Percentiles rank a stretch among this genome's conserved stretches.
These are phyloP conservation scores for Solanum hybrid DNA, from an alignment of 305 asterid genomes.

Conservation along the genomic window DNA sequence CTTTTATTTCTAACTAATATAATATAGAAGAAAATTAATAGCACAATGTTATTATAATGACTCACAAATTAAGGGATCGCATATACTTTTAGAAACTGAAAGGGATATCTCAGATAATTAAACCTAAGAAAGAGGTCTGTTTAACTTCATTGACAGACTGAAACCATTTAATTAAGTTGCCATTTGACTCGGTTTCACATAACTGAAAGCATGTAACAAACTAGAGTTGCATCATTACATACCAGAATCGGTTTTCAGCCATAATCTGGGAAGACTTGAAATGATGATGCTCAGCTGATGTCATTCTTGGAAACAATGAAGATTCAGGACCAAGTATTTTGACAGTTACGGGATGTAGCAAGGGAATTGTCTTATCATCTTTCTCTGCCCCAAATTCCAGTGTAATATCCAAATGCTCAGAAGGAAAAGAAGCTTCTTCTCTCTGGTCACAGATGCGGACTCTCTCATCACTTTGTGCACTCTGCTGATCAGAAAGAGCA, in stretches of 20 bases:
- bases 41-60: neutral
- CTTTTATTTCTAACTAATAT: neutral
- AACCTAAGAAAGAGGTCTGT: neutral
- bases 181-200: neutral
- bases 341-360: conserved; percentile 49
- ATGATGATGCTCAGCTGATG: conserved; percentile 22
- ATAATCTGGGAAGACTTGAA: conserved; percentile 36
- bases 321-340: conserved; percentile 46
- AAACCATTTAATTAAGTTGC: neutral
- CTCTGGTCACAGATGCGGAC: conserved; percentile 19
- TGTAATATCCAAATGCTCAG: conserved; percentile 55
- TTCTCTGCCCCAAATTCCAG: conserved; percentile 46
- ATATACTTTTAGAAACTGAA: neutral
- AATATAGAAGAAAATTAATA: neutral
- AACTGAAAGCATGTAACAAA: neutral
- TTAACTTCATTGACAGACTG: neutral
- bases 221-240: conserved; percentile 6
- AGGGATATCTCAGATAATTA: neutral
- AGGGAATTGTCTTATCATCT: conserved; percentile 19
- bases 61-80: neutral
- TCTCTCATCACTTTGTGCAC: conserved; percentile 21
- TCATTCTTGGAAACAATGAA: conserved; percentile 23
- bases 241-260: conserved; percentile 64
- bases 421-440: conserved; percentile 28
- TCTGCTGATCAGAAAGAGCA: conserved; percentile 37